Conservation (phyloP, 1,284 basidiomycete genomes). For the Rhodotorula sp. region DNA sequence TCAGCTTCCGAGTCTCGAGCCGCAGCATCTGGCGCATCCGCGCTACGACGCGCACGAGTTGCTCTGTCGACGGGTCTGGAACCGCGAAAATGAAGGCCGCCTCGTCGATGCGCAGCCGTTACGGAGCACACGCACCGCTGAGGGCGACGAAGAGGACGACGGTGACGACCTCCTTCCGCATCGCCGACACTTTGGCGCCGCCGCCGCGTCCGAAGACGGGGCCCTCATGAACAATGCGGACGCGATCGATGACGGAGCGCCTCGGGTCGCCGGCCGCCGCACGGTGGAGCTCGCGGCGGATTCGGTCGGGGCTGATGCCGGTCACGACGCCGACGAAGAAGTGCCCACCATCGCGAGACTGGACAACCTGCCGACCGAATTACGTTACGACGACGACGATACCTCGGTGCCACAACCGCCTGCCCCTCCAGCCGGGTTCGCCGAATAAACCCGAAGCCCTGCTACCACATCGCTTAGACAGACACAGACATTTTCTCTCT, state of each 20-base stretch:
- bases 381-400: not conserved
- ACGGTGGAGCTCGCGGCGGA: not conserved
- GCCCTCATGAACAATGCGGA: not conserved
- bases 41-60: constrained; percentile 51
- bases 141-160: not conserved
- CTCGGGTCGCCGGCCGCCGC: too few relatives aligned
- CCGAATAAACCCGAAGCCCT: too few relatives aligned
- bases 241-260: not conserved
- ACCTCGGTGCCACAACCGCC: too few relatives aligned
- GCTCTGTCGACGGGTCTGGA: constrained; percentile 46
- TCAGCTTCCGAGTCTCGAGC: constrained; percentile 13
- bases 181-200: not conserved
- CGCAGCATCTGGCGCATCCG: constrained; percentile 6
- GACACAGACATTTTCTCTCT: not conserved
- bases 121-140: not conserved
- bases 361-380: not conserved
- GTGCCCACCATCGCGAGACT: not conserved
- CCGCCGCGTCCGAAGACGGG: not conserved
- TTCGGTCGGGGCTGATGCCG: not conserved
- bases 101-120: constrained; percentile 31
- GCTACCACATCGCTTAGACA: not conserved
- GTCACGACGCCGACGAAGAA: not conserved
- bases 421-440: too few relatives aligned
- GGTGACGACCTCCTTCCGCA: not conserved
- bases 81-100: constrained; percentile 19